Evolutionary conservation across 768 basidiomycete species (phyloP).

Genomic region (Amanita phalloides): DNA sequence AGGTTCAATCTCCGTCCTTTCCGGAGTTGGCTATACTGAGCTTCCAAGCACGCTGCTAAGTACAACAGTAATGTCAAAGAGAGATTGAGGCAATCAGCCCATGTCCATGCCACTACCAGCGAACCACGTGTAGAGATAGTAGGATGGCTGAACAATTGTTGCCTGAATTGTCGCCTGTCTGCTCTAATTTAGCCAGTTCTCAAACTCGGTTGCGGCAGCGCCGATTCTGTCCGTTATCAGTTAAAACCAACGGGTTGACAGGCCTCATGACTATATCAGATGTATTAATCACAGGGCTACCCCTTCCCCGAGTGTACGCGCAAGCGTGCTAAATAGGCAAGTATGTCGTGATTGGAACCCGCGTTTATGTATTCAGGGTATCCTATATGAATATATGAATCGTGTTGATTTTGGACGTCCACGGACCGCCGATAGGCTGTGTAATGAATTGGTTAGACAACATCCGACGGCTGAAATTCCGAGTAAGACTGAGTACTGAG

Average conservation of each 20-base stretch:
- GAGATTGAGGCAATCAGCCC: slow-evolving; percentile 25
- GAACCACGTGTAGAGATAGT: neutral
- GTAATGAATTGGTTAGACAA: neutral
- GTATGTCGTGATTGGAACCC: slow-evolving; percentile 1
- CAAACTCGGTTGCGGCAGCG: neutral
- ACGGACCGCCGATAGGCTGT: neutral
- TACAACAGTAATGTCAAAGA: slow-evolving; percentile 41
- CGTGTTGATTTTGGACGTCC: neutral
- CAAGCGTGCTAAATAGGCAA: neutral
- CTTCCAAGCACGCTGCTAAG: slow-evolving; percentile 70
- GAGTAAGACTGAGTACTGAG: neutral
- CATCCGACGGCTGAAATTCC: neutral
- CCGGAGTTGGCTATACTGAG: slow-evolving; percentile 45
- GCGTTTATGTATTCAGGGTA: slow-evolving; percentile 1
- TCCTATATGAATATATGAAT: neutral
- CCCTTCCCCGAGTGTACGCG: slow-evolving; percentile 1
- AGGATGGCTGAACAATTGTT: neutral
- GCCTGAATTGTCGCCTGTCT: neutral
- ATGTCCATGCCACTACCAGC: neutral
- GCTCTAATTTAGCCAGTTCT: neutral
- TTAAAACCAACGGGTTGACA: neutral
- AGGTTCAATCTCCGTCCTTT: slow-evolving; percentile 61
- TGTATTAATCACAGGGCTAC: slow-evolving; percentile 1
- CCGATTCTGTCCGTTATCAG: neutral
- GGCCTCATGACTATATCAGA: neutral